A percentile compares a stretch with the other conserved stretches of the same genome.
These are phyloP conservation scores for Datura wrightii DNA, from an alignment of 257 asterid genomes.

Conservation along the genomic window DNA sequence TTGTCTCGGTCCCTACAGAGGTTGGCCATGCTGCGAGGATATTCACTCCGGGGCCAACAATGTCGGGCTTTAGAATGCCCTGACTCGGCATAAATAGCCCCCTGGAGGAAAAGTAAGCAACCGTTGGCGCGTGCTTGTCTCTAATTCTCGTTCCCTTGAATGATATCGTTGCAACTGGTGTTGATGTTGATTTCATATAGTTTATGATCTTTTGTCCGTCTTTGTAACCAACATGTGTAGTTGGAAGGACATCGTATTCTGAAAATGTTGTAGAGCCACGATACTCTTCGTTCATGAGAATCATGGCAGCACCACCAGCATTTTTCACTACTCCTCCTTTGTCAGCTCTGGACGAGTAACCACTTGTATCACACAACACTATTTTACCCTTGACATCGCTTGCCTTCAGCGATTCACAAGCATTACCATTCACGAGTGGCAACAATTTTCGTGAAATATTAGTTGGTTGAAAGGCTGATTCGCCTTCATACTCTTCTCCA, in stretches of 20 bases:
- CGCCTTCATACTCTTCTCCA: neutral
- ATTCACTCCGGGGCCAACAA: conserved; percentile 19
- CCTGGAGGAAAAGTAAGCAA: conserved; percentile 20
- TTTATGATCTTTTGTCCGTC: conserved; percentile 20
- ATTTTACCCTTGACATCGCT: neutral
- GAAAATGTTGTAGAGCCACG: neutral
- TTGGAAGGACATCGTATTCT: conserved; percentile 23
- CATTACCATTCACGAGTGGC: conserved; percentile 4
- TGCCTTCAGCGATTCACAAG: neutral
- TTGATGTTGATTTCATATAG: conserved; percentile 28
- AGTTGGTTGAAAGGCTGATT: neutral
- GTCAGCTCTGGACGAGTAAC: neutral
- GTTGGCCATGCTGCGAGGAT: conserved; percentile 28
- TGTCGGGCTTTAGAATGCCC: neutral
- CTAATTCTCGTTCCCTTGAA: conserved; percentile 28
- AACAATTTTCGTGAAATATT: neutral
- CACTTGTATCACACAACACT: neutral
- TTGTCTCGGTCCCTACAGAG: neutral
- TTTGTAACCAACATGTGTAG: conserved; percentile 4
- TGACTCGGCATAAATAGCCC: neutral
- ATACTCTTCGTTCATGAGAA: neutral
- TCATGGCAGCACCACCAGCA: conserved; percentile 28
- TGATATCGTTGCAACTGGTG: conserved; percentile 9
- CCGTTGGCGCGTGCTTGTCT: conserved; percentile 20
- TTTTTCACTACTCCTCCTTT: neutral